A percentile compares a stretch with the other conserved stretches of the same genome.
Evolutionary conservation across 2,329 filamentous ascomycete species (phyloP).

Genomic region (Chalaropsis thielavioides): DNA sequence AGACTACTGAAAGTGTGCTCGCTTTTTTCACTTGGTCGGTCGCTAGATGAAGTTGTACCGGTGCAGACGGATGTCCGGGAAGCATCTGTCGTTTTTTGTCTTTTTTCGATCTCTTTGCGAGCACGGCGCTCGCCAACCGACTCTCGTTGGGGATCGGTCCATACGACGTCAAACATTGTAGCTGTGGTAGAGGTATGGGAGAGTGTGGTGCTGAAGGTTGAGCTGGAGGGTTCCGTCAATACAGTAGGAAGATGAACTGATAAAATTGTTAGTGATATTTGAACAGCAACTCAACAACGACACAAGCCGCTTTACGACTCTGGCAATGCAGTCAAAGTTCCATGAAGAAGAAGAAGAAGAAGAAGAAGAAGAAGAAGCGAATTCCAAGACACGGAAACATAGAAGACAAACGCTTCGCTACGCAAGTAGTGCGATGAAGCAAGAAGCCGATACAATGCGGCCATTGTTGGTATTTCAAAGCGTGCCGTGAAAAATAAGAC

Average conservation of each 20-base stretch:
- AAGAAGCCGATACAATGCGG: background rate
- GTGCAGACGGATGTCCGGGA: conserved; percentile 29
- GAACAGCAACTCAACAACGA: background rate
- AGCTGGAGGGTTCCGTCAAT: background rate
- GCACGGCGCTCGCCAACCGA: conserved; percentile 38
- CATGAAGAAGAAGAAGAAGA: background rate
- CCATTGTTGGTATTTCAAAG: background rate
- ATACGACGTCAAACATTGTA: conserved; percentile 44
- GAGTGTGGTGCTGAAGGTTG: background rate
- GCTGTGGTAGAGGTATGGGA: background rate
- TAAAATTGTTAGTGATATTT: background rate
- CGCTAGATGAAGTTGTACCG: conserved; percentile 24
- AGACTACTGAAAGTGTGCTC: conserved; percentile 30
- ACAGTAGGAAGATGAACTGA: background rate
- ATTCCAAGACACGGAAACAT: background rate
- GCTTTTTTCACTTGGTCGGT: conserved; percentile 15
- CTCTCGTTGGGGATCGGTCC: conserved; percentile 41
- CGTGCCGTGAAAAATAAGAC: background rate
- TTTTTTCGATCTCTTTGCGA: conserved; percentile 32
- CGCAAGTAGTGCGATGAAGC: background rate
- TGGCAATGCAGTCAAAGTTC: background rate
- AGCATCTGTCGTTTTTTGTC: conserved; percentile 22
- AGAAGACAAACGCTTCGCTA: background rate
- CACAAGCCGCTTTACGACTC: background rate
- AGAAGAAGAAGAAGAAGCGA: background rate